These are phyloP conservation scores for Psidium friedrichsthalianum DNA, from an alignment of 345 rosid genomes.

Conservation along the genomic window DNA sequence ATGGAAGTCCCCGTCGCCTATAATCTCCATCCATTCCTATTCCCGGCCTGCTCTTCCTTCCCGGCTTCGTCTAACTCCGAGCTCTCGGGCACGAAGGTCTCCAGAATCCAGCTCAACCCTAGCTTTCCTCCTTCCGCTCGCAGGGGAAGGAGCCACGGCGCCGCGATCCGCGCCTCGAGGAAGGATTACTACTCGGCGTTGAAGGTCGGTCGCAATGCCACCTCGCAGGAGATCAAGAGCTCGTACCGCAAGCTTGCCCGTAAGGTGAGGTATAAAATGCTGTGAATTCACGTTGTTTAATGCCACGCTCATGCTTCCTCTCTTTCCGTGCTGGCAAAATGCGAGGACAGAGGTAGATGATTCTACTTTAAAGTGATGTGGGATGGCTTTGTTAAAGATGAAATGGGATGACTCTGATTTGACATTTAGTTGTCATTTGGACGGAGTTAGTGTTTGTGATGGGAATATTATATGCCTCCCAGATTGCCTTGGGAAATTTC, in stretches of 20 bases:
- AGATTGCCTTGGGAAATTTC: neutral
- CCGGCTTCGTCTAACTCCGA: neutral
- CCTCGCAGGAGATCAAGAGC: constrained; percentile 67
- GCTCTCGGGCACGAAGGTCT: neutral
- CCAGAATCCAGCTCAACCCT: neutral
- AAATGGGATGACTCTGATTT: neutral
- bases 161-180: constrained; percentile 23
- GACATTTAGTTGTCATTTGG: neutral
- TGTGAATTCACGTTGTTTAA: neutral
- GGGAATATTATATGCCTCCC: neutral
- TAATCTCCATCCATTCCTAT: neutral
- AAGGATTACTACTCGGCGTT: constrained; percentile 59
- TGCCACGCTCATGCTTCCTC: neutral
- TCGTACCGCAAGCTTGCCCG: constrained; percentile 85
- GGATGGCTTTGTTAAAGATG: neutral
- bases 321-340: neutral
- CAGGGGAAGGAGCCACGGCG: neutral
- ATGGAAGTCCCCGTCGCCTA: neutral
- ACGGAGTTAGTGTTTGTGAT: neutral
- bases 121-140: neutral
- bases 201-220: constrained; percentile 49
- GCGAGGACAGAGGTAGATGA: neutral
- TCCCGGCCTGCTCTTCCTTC: neutral
- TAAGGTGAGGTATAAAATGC: constrained; percentile 33
- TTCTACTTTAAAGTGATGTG: neutral